Conservation (phyloP, 441 rosid species). For the Populus trichocarpa region DNA sequence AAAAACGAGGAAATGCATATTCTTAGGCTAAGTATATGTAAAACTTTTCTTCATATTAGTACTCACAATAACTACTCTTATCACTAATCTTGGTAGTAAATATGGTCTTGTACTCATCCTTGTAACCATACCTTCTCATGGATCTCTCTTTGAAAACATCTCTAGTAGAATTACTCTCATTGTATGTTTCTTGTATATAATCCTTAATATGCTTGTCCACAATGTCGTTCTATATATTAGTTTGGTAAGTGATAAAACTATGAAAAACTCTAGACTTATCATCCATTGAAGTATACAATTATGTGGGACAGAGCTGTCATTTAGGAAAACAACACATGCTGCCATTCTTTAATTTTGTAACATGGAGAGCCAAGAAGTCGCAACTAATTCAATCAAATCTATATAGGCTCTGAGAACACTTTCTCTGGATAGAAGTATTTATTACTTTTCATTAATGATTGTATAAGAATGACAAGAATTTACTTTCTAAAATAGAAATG, state of each 20-base stretch:
- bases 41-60: slow-evolving; percentile 1
- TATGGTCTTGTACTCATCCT: slow-evolving; percentile 9
- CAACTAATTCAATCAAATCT: no score
- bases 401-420: no score
- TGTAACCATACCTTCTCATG: slow-evolving; percentile 1
- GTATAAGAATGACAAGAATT: no score
- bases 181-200: neutral
- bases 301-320: no score
- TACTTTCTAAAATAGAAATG: no score
- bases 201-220: slow-evolving; percentile 4
- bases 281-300: no score
- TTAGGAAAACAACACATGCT: no score
- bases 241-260: neutral
- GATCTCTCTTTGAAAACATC: slow-evolving; percentile 7
- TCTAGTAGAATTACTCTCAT: neutral
- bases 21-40: neutral
- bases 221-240: neutral
- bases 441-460: no score
- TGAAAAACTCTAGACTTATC: no score
- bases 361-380: no score
- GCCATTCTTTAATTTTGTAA: no score
- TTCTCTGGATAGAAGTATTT: no score
- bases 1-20: neutral
- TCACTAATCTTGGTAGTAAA: neutral
- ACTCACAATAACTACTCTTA: slow-evolving; percentile 8